A percentile compares a stretch with the other conserved stretches of the same genome.
Evolutionary conservation across 73 alveolate genomes (phyloP).

Genomic region (Paramecium tetraurelia): DNA sequence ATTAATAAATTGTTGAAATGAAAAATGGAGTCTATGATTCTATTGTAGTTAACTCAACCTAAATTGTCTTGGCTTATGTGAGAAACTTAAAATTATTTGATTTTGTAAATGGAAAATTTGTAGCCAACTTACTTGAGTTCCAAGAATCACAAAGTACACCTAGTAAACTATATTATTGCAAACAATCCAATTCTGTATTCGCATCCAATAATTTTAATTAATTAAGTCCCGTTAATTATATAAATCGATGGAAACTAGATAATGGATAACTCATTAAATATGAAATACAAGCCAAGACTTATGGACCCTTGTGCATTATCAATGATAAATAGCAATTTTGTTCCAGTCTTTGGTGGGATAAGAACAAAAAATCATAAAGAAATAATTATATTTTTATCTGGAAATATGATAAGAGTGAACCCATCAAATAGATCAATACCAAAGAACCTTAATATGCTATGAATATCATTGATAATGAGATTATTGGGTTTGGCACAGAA

Average conservation of each 20-base stretch:
- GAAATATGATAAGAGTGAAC: background rate
- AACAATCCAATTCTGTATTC: background rate
- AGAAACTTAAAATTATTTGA: background rate
- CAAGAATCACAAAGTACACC: background rate
- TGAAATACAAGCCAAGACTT: background rate
- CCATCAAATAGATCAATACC: background rate
- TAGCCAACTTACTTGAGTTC: background rate
- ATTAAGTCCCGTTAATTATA: background rate
- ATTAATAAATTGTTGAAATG: background rate
- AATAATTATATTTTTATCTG: background rate
- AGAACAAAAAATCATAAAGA: background rate
- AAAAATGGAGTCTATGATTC: conserved; percentile 40
- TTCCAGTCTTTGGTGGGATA: background rate
- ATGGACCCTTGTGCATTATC: background rate
- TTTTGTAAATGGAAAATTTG: background rate
- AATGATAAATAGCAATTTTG: background rate
- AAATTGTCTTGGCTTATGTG: background rate
- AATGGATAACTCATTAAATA: background rate
- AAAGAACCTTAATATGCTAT: background rate
- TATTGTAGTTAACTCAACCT: background rate
- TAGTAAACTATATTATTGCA: background rate
- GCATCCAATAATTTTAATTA: background rate
- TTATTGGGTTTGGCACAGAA: background rate
- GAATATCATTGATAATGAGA: background rate
- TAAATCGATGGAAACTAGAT: background rate